These are phyloP conservation scores for Chalaropsis thielavioides DNA, from an alignment of 2,329 filamentous ascomycete genomes.

Conservation along the genomic window DNA sequence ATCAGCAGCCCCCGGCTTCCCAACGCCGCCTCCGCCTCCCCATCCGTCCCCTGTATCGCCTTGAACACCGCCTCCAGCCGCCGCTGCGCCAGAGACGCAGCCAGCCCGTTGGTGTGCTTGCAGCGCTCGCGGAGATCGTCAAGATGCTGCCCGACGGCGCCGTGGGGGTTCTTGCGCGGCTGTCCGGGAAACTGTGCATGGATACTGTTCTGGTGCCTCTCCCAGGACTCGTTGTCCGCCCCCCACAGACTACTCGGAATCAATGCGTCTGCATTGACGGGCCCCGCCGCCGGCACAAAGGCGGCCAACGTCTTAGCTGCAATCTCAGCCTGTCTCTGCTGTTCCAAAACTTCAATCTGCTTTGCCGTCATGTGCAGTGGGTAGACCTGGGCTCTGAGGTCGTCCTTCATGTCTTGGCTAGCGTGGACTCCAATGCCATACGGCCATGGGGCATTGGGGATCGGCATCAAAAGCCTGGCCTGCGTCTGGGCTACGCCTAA, in stretches of 20 bases:
- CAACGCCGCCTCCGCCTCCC: not conserved
- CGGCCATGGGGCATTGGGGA: slow-evolving; percentile 18
- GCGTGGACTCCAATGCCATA: slow-evolving; percentile 13
- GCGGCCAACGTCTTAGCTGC: not conserved
- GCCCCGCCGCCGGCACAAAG: not conserved
- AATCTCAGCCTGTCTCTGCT: not conserved
- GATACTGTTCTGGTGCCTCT: too few species aligned
- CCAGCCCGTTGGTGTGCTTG: not conserved
- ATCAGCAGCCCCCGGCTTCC: not conserved
- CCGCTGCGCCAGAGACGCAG: not conserved
- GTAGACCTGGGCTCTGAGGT: not conserved
- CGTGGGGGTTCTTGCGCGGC: not conserved
- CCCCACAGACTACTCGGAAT: not conserved
- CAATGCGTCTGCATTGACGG: not conserved
- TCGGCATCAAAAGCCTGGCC: slow-evolving; percentile 20
- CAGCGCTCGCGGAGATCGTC: not conserved
- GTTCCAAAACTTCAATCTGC: slow-evolving; percentile 3
- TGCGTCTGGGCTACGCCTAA: not conserved
- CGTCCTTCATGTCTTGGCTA: slow-evolving; percentile 3
- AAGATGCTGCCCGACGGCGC: slow-evolving; percentile 5
- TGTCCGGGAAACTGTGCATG: too few species aligned
- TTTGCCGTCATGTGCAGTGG: slow-evolving; percentile 8
- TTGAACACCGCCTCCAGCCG: not conserved
- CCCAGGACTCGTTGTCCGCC: not conserved
- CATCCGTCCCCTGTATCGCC: not conserved